Evolutionary conservation across 345 rosid species (phyloP).

Genomic region (Linum usitatissimum): DNA sequence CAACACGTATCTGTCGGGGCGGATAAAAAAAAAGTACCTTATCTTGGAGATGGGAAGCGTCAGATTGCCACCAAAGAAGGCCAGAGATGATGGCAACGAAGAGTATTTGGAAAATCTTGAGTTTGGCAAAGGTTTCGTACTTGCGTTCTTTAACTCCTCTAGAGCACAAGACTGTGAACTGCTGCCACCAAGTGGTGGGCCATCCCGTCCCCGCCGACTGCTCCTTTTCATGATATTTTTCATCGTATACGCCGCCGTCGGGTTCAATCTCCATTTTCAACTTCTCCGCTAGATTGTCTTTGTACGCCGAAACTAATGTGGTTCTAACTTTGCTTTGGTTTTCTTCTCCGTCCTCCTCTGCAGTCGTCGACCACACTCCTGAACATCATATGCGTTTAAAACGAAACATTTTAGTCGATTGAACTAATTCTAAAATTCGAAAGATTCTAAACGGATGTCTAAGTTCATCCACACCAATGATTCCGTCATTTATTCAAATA

Average conservation of each 20-base stretch:
- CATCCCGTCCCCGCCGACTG: neutral
- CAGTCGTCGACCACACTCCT: constrained; percentile 37
- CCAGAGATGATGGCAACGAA: neutral
- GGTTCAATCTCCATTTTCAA: constrained; percentile 18
- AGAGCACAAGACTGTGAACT: neutral
- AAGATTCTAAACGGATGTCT: too few species aligned
- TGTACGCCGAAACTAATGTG: constrained; percentile 28
- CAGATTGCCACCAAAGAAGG: neutral
- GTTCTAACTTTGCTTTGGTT: constrained; percentile 25
- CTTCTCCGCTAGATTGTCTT: constrained; percentile 22
- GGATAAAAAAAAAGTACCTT: too few species aligned
- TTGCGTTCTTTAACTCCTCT: neutral
- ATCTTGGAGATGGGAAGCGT: neutral
- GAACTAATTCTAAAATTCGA: too few species aligned
- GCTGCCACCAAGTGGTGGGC: constrained; percentile 5
- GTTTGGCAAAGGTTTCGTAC: neutral
- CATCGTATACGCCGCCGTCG: neutral
- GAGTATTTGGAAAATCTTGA: neutral
- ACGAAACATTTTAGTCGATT: too few species aligned
- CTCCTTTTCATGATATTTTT: too few species aligned
- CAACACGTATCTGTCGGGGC: too few species aligned
- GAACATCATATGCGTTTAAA: too few species aligned
- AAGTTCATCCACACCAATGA: too few species aligned
- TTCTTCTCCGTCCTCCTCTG: constrained; percentile 12
- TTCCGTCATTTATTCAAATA: too few species aligned